Evolutionary conservation across 2,329 filamentous ascomycete genomes (phyloP).

Genomic region (Talaromyces albobiverticillius): DNA sequence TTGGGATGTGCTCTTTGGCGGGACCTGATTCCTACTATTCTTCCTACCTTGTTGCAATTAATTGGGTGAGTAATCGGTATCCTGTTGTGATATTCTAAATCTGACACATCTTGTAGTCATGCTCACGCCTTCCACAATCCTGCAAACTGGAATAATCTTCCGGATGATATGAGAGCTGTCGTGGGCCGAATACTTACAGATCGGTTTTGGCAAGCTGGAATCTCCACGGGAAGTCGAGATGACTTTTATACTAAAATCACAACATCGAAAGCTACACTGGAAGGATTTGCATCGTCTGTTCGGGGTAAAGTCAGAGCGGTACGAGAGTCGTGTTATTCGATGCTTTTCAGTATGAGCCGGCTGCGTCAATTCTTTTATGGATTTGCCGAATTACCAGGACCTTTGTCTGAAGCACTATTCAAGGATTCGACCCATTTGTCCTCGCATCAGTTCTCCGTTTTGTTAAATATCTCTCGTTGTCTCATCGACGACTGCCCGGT

Average conservation of each 20-base stretch:
- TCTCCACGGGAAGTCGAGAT: constrained; percentile 91
- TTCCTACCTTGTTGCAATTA: constrained; percentile 83
- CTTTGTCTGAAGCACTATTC: constrained; percentile 80
- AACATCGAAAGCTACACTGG: constrained; percentile 82
- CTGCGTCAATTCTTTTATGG: constrained; percentile 87
- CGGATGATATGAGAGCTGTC: constrained; percentile 70
- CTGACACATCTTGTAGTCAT: constrained; percentile 53
- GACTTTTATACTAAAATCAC: constrained; percentile 93
- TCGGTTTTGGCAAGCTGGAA: constrained; percentile 97
- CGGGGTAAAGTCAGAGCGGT: constrained; percentile 85
- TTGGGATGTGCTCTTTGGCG: constrained; percentile 81
- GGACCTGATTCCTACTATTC: constrained; percentile 72
- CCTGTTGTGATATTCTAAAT: neutral
- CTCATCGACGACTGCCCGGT: constrained; percentile 90
- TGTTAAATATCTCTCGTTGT: constrained; percentile 83
- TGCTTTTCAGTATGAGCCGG: constrained; percentile 88
- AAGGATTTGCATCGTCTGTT: constrained; percentile 91
- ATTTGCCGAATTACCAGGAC: constrained; percentile 76
- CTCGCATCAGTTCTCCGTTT: constrained; percentile 88
- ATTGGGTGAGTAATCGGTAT: constrained; percentile 54
- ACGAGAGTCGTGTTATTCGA: constrained; percentile 88
- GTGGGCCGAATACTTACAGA: constrained; percentile 85
- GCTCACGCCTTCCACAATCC: constrained; percentile 90
- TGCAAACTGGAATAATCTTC: constrained; percentile 74
- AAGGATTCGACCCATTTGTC: constrained; percentile 78